A percentile compares a stretch with the other conserved stretches of the same genome.
phyloP scores from a whole-genome alignment of 1,284 basidiomycete species.

The Apiotrichum sp. region DNA sequence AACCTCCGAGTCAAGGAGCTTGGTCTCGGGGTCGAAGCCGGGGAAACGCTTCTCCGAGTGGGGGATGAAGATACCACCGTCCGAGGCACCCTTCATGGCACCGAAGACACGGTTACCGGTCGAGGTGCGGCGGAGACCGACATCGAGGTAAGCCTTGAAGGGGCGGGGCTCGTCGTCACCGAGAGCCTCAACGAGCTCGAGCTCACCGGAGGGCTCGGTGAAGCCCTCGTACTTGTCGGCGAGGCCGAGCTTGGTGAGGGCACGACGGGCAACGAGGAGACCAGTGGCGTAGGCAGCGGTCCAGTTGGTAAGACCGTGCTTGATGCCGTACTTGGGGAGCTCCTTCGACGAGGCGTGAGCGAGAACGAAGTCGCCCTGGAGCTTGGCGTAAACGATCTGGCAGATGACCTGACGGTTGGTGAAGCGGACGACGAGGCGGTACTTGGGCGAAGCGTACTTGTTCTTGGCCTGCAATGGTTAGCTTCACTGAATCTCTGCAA shows the following conservation, averaged over 20 bases:
- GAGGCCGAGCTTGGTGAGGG: constrained; percentile 88
- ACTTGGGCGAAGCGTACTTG: constrained; percentile 99
- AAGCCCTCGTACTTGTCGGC: constrained; percentile 99
- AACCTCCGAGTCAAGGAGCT: constrained; percentile 89
- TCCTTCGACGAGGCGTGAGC: constrained; percentile 82
- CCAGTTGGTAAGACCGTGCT: constrained; percentile 99
- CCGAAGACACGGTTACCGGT: constrained; percentile 98
- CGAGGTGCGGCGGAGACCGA: constrained; percentile 95
- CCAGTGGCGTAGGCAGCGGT: constrained; percentile 97
- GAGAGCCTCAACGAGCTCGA: constrained; percentile 73
- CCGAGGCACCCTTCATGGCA: constrained; percentile 97
- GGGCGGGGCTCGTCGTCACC: constrained; percentile 93
- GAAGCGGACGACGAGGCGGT: constrained; percentile 96
- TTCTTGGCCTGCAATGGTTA: constrained; percentile 80
- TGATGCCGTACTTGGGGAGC: constrained; percentile 92
- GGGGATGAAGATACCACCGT: constrained; percentile 96
- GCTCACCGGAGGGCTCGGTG: constrained; percentile 81
- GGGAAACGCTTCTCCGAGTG: constrained; percentile 99
- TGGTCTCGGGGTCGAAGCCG: constrained; percentile 90
- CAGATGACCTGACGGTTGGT: constrained; percentile 88
- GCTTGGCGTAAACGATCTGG: constrained; percentile 93
- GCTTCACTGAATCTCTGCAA: too few species aligned
- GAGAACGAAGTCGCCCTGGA: constrained; percentile 94
- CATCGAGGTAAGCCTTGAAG: constrained; percentile 98
- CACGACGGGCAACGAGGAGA: constrained; percentile 89